Conservation (phyloP, 208 protist genomes). For the Crithidia mellificae region DNA sequence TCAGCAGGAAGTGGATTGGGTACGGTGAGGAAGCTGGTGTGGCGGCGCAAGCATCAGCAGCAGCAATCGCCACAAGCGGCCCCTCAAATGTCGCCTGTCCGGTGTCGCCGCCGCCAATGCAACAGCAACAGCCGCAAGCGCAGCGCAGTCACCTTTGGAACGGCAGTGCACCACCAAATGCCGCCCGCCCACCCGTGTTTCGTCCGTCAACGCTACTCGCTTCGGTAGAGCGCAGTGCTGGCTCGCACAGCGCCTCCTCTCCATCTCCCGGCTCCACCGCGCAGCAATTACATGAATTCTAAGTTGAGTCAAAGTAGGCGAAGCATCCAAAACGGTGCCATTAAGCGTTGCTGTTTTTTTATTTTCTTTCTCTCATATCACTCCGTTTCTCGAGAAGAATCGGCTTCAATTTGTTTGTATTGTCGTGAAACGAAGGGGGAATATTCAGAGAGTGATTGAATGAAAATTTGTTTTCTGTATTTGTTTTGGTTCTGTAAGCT, state of each 20-base stretch:
- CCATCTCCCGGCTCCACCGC: slow-evolving; percentile 10
- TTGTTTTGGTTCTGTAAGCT: no score
- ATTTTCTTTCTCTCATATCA: no score
- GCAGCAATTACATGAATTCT: background rate
- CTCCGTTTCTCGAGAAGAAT: no score
- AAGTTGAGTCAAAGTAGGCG: no score
- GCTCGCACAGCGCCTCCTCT: slow-evolving; percentile 8
- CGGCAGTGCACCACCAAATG: slow-evolving; percentile 6
- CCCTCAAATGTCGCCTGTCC: background rate
- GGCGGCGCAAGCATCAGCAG: background rate
- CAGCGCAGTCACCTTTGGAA: background rate
- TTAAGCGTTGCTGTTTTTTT: no score
- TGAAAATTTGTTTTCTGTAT: no score
- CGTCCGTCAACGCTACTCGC: slow-evolving; percentile 45
- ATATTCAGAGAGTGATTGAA: no score
- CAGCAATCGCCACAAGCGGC: background rate
- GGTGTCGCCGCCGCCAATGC: no score
- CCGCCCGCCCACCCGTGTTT: slow-evolving; percentile 20
- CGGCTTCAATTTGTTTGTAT: no score
- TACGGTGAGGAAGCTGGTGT: background rate
- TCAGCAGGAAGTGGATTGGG: background rate
- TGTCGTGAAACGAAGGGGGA: no score
- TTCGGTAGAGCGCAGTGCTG: slow-evolving; percentile 31
- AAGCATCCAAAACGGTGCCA: no score
- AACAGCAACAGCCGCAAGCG: background rate